phyloP scores from a whole-genome alignment of 2,329 filamentous ascomycete genomes.

The Xylariales sp. region DNA sequence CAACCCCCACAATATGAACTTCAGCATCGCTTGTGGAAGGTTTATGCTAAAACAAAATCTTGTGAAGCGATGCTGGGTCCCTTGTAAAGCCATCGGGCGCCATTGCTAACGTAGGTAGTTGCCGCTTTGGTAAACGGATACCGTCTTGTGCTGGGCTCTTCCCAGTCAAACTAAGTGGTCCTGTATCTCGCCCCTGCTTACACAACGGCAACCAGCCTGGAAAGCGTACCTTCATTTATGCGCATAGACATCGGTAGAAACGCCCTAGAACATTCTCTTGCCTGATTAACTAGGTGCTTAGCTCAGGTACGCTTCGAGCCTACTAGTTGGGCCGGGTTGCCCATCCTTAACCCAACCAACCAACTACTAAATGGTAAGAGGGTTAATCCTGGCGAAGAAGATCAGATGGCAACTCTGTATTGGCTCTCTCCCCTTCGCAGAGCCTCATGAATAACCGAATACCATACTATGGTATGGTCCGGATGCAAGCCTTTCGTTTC shows the following conservation, averaged over 20 bases:
- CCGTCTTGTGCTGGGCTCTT: background rate
- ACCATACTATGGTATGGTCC: no score
- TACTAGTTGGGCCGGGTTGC: slow-evolving; percentile 4
- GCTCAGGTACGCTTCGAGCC: background rate
- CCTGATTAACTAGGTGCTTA: no score
- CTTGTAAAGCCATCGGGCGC: background rate
- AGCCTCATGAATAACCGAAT: no score
- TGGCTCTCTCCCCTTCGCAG: background rate
- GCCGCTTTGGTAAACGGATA: background rate
- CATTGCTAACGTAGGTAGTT: no score
- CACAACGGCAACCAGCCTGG: no score
- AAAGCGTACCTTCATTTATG: no score
- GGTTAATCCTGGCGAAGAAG: slow-evolving; percentile 1
- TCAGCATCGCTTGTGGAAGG: no score
- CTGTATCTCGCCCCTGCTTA: background rate
- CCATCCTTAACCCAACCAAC: slow-evolving; percentile 1
- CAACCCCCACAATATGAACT: no score
- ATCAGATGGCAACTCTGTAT: background rate
- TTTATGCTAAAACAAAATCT: no score
- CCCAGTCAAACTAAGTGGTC: background rate
- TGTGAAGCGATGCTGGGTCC: no score
- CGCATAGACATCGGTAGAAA: background rate
- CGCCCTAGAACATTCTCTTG: background rate
- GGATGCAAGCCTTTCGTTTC: no score
- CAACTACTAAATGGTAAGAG: background rate